Percentiles rank a stretch among this genome's conserved stretches.
Conservation (phyloP, 2,329 filamentous ascomycete species). For the Exophiala phaeomuriformis region DNA sequence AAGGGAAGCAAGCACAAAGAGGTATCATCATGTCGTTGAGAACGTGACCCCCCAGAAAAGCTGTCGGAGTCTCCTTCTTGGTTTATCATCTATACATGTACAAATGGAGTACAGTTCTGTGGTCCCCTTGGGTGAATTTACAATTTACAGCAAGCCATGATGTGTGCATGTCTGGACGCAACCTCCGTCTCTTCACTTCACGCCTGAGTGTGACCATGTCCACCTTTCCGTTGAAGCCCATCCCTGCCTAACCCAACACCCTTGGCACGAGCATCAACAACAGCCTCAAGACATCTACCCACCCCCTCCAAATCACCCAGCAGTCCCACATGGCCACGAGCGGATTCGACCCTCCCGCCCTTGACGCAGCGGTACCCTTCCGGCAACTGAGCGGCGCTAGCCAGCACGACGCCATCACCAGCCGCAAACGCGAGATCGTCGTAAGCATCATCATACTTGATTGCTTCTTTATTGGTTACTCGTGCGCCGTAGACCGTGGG, state of each 20-base stretch:
- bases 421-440: conserved; percentile 80
- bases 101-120: too few species aligned
- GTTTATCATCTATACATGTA: too few species aligned
- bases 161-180: not conserved
- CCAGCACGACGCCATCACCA: conserved; percentile 83
- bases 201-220: not conserved
- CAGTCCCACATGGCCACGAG: conserved; percentile 80
- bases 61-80: too few species aligned
- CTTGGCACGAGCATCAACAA: conserved; percentile 59
- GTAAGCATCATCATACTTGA: conserved; percentile 69
- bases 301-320: conserved; percentile 78
- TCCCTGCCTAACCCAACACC: conserved; percentile 60
- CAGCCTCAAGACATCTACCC: conserved; percentile 62
- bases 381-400: conserved; percentile 77
- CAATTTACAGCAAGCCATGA: too few species aligned
- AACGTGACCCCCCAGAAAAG: too few species aligned
- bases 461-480: conserved; percentile 64
- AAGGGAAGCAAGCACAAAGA: too few species aligned
- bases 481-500: conserved; percentile 79
- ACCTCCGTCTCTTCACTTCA: not conserved
- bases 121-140: too few species aligned
- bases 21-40: too few species aligned
- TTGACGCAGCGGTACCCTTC: conserved; percentile 66
- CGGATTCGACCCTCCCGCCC: conserved; percentile 68
- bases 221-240: conserved; percentile 1